Percentiles rank a stretch among this genome's conserved stretches.
These are phyloP conservation scores for Dendrocalamus latiflorus DNA, from an alignment of 202 grass and related monocot genomes.

Conservation along the genomic window DNA sequence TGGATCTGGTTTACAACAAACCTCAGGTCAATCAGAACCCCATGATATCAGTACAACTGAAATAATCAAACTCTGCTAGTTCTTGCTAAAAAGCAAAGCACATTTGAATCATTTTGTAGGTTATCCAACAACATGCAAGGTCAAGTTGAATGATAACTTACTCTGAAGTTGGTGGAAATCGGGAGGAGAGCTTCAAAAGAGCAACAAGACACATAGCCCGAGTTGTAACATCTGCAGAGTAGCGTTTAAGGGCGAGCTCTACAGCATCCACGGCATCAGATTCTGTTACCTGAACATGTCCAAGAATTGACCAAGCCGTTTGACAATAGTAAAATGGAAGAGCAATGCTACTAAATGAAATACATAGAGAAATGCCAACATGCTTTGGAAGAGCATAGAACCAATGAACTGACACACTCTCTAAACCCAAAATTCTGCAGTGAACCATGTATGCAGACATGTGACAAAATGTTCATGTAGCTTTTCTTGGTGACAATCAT, in stretches of 20 bases:
- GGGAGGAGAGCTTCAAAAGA: slow-evolving; percentile 93
- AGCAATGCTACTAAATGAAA: slow-evolving; percentile 12
- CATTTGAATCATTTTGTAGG: background rate
- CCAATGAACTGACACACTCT: slow-evolving; percentile 1
- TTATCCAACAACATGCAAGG: slow-evolving; percentile 9
- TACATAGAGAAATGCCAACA: slow-evolving; percentile 4
- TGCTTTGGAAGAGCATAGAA: background rate
- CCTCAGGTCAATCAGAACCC: background rate
- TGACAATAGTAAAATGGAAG: slow-evolving; percentile 17
- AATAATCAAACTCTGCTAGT: background rate
- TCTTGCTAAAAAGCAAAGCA: background rate
- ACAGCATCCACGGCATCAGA: slow-evolving; percentile 93
- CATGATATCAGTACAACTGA: background rate
- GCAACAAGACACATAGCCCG: slow-evolving; percentile 92
- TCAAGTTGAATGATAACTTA: slow-evolving; percentile 53
- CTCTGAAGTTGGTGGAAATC: slow-evolving; percentile 85
- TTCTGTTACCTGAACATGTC: slow-evolving; percentile 87
- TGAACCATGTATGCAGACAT: background rate
- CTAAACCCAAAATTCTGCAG: background rate
- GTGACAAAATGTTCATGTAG: background rate
- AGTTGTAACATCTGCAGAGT: slow-evolving; percentile 84
- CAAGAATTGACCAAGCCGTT: slow-evolving; percentile 27
- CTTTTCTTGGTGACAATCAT: background rate
- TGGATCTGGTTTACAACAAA: background rate
- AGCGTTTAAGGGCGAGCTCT: slow-evolving; percentile 63